Conservation (phyloP, 2,329 filamentous ascomycete genomes). For the Xylariaceae sp. region DNA sequence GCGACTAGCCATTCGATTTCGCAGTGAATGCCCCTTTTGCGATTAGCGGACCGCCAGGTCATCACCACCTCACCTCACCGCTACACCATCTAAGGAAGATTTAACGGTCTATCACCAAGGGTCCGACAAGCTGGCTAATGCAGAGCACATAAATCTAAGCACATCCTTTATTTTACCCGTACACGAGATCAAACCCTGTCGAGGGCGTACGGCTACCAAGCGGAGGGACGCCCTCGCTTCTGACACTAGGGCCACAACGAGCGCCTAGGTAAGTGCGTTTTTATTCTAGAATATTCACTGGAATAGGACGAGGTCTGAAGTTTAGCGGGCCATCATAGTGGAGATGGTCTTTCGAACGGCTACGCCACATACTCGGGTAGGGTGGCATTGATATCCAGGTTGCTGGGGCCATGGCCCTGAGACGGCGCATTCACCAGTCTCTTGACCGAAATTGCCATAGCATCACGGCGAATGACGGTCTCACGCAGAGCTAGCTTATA, state of each 20-base stretch:
- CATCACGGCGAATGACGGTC: constrained; percentile 11
- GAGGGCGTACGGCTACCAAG: constrained; percentile 7
- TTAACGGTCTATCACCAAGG: constrained; percentile 19
- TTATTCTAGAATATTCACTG: constrained; percentile 4
- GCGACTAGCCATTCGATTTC: constrained; percentile 8
- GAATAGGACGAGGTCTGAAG: constrained; percentile 15
- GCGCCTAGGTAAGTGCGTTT: background rate
- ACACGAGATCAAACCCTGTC: constrained; percentile 22
- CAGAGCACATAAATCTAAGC: constrained; percentile 3
- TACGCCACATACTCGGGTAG: constrained; percentile 23
- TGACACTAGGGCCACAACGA: background rate
- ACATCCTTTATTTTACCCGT: constrained; percentile 11
- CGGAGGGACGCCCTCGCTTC: constrained; percentile 2
- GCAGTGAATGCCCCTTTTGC: constrained; percentile 22
- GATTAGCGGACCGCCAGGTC: constrained; percentile 27
- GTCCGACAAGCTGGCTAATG: constrained; percentile 22
- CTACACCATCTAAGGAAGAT: constrained; percentile 23
- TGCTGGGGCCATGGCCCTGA: constrained; percentile 17
- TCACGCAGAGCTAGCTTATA: background rate
- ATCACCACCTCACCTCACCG: constrained; percentile 26
- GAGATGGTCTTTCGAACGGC: constrained; percentile 16
- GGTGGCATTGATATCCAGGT: constrained; percentile 21
- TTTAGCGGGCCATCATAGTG: constrained; percentile 20
- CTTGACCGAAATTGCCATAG: constrained; percentile 23
- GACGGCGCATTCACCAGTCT: constrained; percentile 18